These are phyloP conservation scores for Mortierella sp. DNA, from an alignment of 371 early-diverging fungal species.

Conservation along the genomic window DNA sequence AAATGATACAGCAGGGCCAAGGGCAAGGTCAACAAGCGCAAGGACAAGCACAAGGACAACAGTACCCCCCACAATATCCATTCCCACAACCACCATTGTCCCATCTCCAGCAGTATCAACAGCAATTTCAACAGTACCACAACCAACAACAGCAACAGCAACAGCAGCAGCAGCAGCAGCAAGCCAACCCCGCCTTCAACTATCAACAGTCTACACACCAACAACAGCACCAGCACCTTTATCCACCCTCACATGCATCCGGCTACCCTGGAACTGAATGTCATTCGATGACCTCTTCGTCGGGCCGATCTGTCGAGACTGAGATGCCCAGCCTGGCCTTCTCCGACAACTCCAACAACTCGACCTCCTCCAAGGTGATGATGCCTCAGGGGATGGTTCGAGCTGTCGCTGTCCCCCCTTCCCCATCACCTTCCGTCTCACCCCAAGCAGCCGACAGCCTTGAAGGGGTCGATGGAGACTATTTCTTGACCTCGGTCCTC, in stretches of 20 bases:
- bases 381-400: neutral
- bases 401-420: slow-evolving; percentile 14
- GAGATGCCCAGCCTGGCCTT: slow-evolving; percentile 44
- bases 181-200: neutral
- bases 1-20: neutral
- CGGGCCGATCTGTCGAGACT: slow-evolving; percentile 28
- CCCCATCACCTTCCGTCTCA: slow-evolving; percentile 34
- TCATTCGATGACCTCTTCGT: slow-evolving; percentile 24
- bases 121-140: slow-evolving; percentile 6
- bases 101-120: slow-evolving; percentile 15
- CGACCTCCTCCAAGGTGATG: slow-evolving; percentile 21
- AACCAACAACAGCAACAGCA: slow-evolving; percentile 4
- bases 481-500: slow-evolving; percentile 43
- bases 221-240: slow-evolving; percentile 11
- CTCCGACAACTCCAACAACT: slow-evolving; percentile 28
- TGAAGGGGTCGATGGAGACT: slow-evolving; percentile 23
- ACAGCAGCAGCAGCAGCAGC: slow-evolving; percentile 16
- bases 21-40: neutral
- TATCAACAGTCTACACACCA: slow-evolving; percentile 18
- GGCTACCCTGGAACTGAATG: slow-evolving; percentile 13
- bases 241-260: neutral
- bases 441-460: slow-evolving; percentile 14
- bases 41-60: slow-evolving; percentile 12
- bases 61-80: slow-evolving; percentile 4
- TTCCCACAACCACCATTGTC: slow-evolving; percentile 6